Evolutionary conservation across 2,329 filamentous ascomycete genomes (phyloP).

Genomic region (Colletotrichum agaves): DNA sequence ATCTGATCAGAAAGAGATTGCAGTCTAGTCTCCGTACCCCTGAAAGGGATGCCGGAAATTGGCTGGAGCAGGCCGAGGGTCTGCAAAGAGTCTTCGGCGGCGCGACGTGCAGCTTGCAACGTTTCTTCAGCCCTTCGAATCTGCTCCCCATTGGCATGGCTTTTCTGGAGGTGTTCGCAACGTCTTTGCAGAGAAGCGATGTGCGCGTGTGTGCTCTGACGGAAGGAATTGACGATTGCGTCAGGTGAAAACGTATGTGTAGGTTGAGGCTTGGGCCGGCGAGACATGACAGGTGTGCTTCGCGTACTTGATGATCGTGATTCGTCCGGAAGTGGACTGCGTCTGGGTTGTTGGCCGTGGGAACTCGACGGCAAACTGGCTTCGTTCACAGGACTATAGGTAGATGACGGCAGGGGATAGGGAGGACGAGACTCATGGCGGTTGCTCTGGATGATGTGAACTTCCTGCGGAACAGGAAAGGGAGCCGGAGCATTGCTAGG

Average conservation of each 20-base stretch:
- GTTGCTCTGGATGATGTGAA: constrained; percentile 30
- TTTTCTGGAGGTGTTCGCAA: constrained; percentile 24
- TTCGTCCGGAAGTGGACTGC: constrained; percentile 30
- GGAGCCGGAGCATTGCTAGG: neutral
- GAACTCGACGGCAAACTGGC: constrained; percentile 24
- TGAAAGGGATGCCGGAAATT: constrained; percentile 26
- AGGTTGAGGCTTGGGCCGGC: constrained; percentile 23
- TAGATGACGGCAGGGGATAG: constrained; percentile 20
- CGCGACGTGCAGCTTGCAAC: constrained; percentile 13
- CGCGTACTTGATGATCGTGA: constrained; percentile 24
- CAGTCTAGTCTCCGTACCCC: constrained; percentile 29
- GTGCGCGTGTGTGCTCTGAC: constrained; percentile 20
- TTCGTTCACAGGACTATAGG: constrained; percentile 27
- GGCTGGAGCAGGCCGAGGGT: constrained; percentile 25
- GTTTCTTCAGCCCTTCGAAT: constrained; percentile 1
- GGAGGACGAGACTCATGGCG: constrained; percentile 22
- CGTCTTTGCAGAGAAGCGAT: constrained; percentile 16
- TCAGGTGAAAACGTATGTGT: constrained; percentile 29
- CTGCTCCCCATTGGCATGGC: neutral
- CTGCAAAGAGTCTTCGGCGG: constrained; percentile 14
- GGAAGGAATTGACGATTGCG: constrained; percentile 27
- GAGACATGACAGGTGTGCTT: constrained; percentile 29
- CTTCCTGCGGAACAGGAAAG: constrained; percentile 23
- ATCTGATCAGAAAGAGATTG: constrained; percentile 30
- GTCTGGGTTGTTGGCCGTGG: constrained; percentile 19